Conservation (phyloP, 2,329 filamentous ascomycete species). For the Onygenales sp. region DNA sequence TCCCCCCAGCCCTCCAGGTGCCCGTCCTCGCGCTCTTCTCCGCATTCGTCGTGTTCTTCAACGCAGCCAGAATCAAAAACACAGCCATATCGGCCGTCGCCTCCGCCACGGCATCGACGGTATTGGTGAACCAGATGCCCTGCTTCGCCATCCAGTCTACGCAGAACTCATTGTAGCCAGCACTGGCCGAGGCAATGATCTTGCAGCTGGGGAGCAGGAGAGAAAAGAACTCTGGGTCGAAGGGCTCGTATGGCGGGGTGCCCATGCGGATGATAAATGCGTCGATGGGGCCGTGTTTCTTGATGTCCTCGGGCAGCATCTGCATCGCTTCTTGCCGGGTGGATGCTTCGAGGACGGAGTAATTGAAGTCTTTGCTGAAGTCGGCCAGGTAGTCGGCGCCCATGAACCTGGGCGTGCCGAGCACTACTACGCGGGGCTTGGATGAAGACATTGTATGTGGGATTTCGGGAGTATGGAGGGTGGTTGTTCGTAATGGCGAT, state of each 20-base stretch:
- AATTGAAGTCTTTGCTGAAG: conserved; percentile 32
- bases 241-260: conserved; percentile 40
- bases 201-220: conserved; percentile 33
- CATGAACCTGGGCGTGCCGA: conserved; percentile 32
- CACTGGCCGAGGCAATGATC: conserved; percentile 39
- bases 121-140: conserved; percentile 46
- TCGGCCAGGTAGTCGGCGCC: conserved; percentile 31
- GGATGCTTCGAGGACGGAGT: conserved; percentile 28
- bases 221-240: conserved; percentile 35
- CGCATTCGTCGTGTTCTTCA: conserved; percentile 37
- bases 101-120: conserved; percentile 44
- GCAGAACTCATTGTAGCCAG: conserved; percentile 41
- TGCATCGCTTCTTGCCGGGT: conserved; percentile 29
- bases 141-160: conserved; percentile 33
- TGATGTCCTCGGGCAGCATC: conserved; percentile 28
- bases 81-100: conserved; percentile 44
- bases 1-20: conserved; percentile 23
- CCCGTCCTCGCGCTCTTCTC: conserved; percentile 31
- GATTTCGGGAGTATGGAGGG: not conserved
- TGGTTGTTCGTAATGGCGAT: not conserved
- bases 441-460: not conserved
- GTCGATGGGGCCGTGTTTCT: not conserved
- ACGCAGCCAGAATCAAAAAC: conserved; percentile 37
- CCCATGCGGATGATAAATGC: conserved; percentile 43
- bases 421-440: conserved; percentile 31